phyloP scores from a whole-genome alignment of 208 protist species.

The Trypanosomatidae sp. region DNA sequence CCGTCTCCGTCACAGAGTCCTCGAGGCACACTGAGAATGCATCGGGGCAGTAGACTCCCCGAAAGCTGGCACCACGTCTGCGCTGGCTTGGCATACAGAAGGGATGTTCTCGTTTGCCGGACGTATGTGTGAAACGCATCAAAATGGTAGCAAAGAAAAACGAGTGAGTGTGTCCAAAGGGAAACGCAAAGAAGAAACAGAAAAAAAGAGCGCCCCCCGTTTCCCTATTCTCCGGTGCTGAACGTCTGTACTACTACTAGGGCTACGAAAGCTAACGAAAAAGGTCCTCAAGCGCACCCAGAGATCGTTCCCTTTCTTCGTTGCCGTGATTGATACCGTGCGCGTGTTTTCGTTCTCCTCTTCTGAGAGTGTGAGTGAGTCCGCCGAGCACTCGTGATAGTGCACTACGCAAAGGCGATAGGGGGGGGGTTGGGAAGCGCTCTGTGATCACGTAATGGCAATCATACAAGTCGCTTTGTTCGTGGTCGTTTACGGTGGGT shows the following conservation, averaged over 20 bases:
- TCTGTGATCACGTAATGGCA: background rate
- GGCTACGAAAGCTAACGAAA: background rate
- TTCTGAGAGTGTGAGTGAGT: background rate
- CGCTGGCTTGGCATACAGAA: conserved; percentile 34
- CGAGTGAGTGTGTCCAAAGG: background rate
- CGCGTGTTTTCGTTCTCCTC: background rate
- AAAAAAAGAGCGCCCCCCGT: background rate
- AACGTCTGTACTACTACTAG: background rate
- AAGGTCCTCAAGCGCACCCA: background rate
- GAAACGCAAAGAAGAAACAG: background rate
- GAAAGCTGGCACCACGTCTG: conserved; percentile 54
- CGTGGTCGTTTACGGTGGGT: background rate
- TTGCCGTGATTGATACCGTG: background rate
- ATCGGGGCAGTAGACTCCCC: conserved; percentile 31
- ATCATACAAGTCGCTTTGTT: background rate
- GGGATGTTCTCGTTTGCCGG: background rate
- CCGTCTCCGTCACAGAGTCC: conserved; percentile 15
- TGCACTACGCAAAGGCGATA: background rate
- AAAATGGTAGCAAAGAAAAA: background rate
- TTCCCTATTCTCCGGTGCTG: background rate
- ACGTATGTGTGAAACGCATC: background rate
- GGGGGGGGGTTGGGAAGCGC: background rate
- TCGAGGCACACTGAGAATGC: conserved; percentile 12
- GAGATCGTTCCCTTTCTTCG: background rate
- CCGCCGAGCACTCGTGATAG: background rate